Conservation (phyloP, 352 stramenopile genomes). For the Globisporangium carolinianum region DNA sequence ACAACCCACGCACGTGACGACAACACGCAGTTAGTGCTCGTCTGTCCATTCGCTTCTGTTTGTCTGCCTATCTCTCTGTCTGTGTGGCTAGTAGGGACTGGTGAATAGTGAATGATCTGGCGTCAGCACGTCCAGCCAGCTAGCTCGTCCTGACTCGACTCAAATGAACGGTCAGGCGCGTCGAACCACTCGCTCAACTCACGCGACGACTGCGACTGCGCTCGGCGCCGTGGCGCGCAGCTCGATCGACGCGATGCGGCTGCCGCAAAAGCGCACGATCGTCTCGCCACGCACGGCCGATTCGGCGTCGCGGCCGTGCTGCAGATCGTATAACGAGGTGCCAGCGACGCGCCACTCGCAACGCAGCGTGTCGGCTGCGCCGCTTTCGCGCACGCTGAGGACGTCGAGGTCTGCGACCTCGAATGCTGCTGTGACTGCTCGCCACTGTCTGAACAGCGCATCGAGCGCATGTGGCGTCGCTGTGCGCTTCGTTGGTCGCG, state of each 20-base stretch:
- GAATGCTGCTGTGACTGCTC: neutral
- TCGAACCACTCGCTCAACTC: neutral
- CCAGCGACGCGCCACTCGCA: conserved; percentile 26
- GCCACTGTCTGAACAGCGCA: conserved; percentile 24
- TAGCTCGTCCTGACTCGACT: neutral
- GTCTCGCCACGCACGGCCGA: conserved; percentile 17
- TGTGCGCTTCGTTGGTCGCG: neutral
- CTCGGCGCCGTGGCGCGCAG: conserved; percentile 1
- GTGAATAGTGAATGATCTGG: neutral
- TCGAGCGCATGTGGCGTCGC: conserved; percentile 2
- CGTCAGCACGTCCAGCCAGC: too few species aligned
- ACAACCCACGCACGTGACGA: conserved; percentile 53
- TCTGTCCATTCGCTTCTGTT: neutral
- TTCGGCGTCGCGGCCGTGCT: conserved; percentile 14
- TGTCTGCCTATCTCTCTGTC: too few species aligned
- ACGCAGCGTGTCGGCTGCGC: conserved; percentile 1
- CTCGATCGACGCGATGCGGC: conserved; percentile 2
- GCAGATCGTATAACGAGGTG: conserved; percentile 14
- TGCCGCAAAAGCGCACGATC: conserved; percentile 19
- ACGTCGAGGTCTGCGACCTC: neutral
- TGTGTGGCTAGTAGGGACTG: neutral
- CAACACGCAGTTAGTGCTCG: neutral
- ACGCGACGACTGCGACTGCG: neutral
- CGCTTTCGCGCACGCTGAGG: neutral
- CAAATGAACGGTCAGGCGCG: neutral